Base-by-base conservation (phyloP, 352 stramenopile genomes). In the Phytophthora sojae region DNA sequence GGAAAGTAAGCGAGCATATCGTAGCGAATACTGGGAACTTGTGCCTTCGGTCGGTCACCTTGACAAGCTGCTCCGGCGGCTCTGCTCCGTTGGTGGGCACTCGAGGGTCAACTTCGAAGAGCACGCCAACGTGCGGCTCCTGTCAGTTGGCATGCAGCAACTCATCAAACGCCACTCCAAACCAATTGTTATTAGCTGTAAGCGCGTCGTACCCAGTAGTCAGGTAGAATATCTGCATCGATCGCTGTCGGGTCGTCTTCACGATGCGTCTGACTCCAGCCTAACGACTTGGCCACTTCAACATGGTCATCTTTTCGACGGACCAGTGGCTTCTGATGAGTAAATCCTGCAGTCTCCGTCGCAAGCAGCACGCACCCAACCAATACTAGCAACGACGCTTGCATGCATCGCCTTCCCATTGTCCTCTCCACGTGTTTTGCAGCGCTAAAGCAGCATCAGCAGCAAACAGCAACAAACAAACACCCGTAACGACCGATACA, bases 21-120 rank as follows among this genome's bases (percentile, higher is more conserved):
- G 84, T 92, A 9, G 86, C 84, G 59, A 94, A 87, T 30, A 93
- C 76, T 1, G 86, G 86, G 62, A 90, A 88, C 23, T 82, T 81
- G 69, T 93, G 86, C 19, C 75, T 75, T 14, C 80, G 75, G 69
- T 93, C 82, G 5, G 86, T 93, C 47, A 93, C 86, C 54, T 93
- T 93, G 57, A 93, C 83, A 35, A 93, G 75, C 57, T 93, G 86
- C 35, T 92, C 83, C 2, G 82, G 83, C 8, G 79, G 57, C 11
- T 93, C 75, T 39, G 63, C 85, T 19, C 74, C 83, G 53, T 89
- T 93, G 0, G 79, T 86, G 9, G 58, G 56, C 35, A 92, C 80
- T 0, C 75, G 74, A 25, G 62, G 55, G 53, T 81, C 53, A 3
- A 71, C 15, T 52, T 37, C 26, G 47, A 76, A 45, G 23, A 61